phyloP scores from a whole-genome alignment of 352 stramenopile genomes.

The Pythium myriotylum region DNA sequence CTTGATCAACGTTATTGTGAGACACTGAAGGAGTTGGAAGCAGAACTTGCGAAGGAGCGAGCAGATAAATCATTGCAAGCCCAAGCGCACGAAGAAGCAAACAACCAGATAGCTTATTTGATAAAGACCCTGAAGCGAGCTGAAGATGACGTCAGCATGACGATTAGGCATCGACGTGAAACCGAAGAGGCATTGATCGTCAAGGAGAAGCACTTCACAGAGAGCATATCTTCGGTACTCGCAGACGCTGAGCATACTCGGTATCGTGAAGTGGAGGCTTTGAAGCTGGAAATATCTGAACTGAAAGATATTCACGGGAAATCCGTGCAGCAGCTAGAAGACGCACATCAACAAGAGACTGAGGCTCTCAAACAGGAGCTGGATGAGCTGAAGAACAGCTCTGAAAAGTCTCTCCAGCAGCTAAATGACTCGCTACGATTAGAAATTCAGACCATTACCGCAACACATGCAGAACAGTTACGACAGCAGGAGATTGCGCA shows the following conservation, averaged over 20 bases:
- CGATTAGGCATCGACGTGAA: neutral
- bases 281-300: neutral
- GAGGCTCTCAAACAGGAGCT: too few species aligned
- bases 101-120: constrained; percentile 8
- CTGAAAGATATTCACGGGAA: too few species aligned
- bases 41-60: neutral
- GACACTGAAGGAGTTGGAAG: constrained; percentile 4
- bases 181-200: neutral
- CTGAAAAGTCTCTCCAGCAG: too few species aligned
- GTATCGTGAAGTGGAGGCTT: neutral
- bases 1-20: neutral
- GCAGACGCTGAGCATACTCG: constrained; percentile 1
- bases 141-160: constrained; percentile 4
- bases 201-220: neutral
- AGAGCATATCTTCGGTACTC: neutral
- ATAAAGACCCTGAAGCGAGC: constrained; percentile 9
- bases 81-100: constrained; percentile 2
- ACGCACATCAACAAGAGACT: too few species aligned
- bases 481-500: too few species aligned
- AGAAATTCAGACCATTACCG: too few species aligned
- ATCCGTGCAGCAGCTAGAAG: too few species aligned
- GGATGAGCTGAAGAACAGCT: too few species aligned
- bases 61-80: neutral
- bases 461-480: too few species aligned
- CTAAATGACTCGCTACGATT: too few species aligned